A percentile compares a stretch with the other conserved stretches of the same genome.
Conservation (phyloP, 1,284 basidiomycete genomes). For the Boletus calvinii region DNA sequence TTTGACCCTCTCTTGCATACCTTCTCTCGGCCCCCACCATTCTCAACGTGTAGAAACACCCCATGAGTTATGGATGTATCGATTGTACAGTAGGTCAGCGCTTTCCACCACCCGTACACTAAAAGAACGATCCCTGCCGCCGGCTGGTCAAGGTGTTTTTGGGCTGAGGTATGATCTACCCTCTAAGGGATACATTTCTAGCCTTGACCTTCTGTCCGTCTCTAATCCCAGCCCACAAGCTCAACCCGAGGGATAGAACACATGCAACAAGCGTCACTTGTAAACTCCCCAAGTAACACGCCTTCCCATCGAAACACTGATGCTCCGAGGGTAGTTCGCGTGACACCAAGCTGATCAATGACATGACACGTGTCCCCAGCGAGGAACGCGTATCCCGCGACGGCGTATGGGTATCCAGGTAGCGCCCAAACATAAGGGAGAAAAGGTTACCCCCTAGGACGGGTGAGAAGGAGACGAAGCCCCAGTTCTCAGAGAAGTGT, state of each 20-base stretch:
- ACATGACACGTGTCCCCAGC: conserved; percentile 1
- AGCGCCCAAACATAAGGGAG: conserved; percentile 79
- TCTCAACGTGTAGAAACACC: no score
- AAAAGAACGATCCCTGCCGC: no score
- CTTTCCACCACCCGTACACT: no score
- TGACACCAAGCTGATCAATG: not conserved
- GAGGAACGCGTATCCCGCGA: conserved; percentile 5
- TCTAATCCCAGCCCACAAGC: conserved; percentile 43
- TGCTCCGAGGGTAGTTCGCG: conserved; percentile 35
- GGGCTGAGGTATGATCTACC: not conserved
- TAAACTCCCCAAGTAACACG: conserved; percentile 47
- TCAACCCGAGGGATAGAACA: conserved; percentile 42
- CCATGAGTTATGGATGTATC: no score
- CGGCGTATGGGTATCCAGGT: conserved; percentile 69
- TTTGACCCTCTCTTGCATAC: no score
- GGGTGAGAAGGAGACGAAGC: conserved; percentile 74
- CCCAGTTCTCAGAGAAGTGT: conserved; percentile 85
- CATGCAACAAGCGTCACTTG: conserved; percentile 47
- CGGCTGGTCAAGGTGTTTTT: no score
- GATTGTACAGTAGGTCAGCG: no score
- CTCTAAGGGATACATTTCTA: not conserved
- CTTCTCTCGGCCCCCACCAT: no score
- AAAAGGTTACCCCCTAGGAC: conserved; percentile 83
- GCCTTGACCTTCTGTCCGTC: conserved; percentile 30
- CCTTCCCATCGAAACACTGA: conserved; percentile 47